Evolutionary conservation across 2,329 filamentous ascomycete genomes (phyloP).

Genomic region (Dactylellina drechsleri): DNA sequence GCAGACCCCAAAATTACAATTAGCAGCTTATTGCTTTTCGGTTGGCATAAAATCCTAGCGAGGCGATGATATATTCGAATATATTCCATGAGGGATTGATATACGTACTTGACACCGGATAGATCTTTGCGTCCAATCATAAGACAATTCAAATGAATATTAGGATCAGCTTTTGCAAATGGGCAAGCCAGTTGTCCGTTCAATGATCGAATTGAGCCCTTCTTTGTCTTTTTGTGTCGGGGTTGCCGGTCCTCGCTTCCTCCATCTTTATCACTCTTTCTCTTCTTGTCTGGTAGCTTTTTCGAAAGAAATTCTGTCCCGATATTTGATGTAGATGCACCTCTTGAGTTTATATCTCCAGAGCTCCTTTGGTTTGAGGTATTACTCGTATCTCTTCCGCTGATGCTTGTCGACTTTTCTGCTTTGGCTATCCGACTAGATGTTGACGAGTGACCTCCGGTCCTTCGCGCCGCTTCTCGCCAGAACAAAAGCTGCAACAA

Average conservation of each 20-base stretch:
- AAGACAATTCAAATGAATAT: conserved; percentile 11
- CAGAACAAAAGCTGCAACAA: conserved; percentile 25
- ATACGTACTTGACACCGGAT: conserved; percentile 33
- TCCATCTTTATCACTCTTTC: background rate
- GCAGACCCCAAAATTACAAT: background rate
- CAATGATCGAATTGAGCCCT: conserved; percentile 8
- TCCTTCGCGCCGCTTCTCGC: conserved; percentile 20
- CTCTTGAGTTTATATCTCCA: too few relatives aligned
- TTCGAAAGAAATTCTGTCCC: too few relatives aligned
- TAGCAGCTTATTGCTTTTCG: background rate
- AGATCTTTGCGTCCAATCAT: conserved; percentile 31
- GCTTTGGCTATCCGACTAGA: conserved; percentile 5
- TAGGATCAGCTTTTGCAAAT: conserved; percentile 30
- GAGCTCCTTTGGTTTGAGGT: too few relatives aligned
- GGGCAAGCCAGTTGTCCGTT: conserved; percentile 33
- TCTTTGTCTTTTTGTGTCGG: conserved; percentile 4
- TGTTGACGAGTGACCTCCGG: conserved; percentile 13
- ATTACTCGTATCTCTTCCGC: background rate
- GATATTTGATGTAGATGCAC: too few relatives aligned
- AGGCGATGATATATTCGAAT: too few relatives aligned
- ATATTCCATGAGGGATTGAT: background rate
- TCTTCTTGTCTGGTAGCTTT: background rate
- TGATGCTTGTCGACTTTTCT: background rate
- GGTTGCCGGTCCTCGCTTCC: background rate
- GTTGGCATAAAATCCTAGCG: background rate